These are phyloP conservation scores for Jacaranda copaia DNA, from an alignment of 257 asterid genomes.

Conservation along the genomic window DNA sequence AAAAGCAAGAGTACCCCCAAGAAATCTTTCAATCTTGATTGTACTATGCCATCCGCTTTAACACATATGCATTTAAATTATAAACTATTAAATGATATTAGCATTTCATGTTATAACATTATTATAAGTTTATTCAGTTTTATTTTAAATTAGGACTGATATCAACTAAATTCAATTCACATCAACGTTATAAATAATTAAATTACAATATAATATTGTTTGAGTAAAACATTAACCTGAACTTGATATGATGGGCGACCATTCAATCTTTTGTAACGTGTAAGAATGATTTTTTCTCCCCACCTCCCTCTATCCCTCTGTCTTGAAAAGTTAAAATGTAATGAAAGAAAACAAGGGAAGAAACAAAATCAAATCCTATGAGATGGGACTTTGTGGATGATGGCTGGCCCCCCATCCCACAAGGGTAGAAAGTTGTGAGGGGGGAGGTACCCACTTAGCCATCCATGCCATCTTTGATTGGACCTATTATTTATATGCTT, in stretches of 20 bases:
- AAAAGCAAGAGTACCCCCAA: constrained; percentile 17
- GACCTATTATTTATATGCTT: constrained; percentile 38
- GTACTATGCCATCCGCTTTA: too few relatives aligned
- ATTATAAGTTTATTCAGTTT: too few relatives aligned
- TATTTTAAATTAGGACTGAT: too few relatives aligned
- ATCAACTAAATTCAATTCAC: too few relatives aligned
- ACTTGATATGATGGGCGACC: constrained; percentile 6
- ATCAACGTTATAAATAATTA: too few relatives aligned
- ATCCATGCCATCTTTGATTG: constrained; percentile 27
- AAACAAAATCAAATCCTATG: not conserved
- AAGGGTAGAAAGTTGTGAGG: constrained; percentile 4
- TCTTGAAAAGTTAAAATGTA: constrained; percentile 14
- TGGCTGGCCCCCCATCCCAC: not conserved
- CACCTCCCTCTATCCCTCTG: not conserved
- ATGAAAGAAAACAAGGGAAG: not conserved
- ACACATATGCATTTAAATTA: too few relatives aligned
- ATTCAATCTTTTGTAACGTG: constrained; percentile 29
- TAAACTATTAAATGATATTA: too few relatives aligned
- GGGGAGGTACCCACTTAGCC: not conserved
- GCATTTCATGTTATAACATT: too few relatives aligned
- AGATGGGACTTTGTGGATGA: not conserved
- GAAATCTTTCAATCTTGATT: not conserved
- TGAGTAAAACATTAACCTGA: constrained; percentile 1
- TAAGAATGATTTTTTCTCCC: constrained; percentile 8
- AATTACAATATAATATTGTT: not conserved